Base-by-base conservation (phyloP, 139 green algal species). In the Parachlorella kessleri region DNA sequence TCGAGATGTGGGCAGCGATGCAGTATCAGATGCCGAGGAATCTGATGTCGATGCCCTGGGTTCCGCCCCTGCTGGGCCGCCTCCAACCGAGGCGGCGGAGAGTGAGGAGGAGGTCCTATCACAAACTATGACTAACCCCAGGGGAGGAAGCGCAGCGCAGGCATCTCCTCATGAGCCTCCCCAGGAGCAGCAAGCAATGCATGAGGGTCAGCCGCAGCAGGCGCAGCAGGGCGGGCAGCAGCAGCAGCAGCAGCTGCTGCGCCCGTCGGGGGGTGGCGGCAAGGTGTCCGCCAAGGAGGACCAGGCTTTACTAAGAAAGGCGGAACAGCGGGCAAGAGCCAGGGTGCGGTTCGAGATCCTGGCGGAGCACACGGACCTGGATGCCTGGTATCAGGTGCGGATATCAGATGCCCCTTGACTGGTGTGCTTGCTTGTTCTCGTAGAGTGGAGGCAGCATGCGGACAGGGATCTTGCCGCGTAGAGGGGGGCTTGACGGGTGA, bases 311-410 rank as follows among this genome's bases (percentile, higher is more conserved):
- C 14, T 59, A 18, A 59, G 14, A 59, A 28, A n/a, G 35, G 67
- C 66, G 35, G 8, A 8, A 23, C 9, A 41, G 7, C 66, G 66
- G 6, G 66, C 66, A 1, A 40, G 75, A 18, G 36, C 24, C 48
- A 33, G 28, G 10, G 40, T 81, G 42, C 66, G 75, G 35, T 81
- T 75, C 38, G 35, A 55, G 21, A 26, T 81, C 32, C 69, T 81
- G 40, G 35, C 33, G 32, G 8, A 69, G 26, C 66, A 81, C 36
- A 6, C 69, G 42, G 48, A 81, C 37, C 30, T 81, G 66, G 75
- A 81, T n/a, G 41, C 66, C 1, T 81, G 75, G 75, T 75, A 81
- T 28, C 32, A 81, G 75, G 75, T 74, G 42, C 59, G 14, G 33
- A 18, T 3, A 48, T 35, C 18, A 32, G 32, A 9, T n/a, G 32